Conservation (phyloP, 2,329 filamentous ascomycete genomes). For the Hypocreales sp. region DNA sequence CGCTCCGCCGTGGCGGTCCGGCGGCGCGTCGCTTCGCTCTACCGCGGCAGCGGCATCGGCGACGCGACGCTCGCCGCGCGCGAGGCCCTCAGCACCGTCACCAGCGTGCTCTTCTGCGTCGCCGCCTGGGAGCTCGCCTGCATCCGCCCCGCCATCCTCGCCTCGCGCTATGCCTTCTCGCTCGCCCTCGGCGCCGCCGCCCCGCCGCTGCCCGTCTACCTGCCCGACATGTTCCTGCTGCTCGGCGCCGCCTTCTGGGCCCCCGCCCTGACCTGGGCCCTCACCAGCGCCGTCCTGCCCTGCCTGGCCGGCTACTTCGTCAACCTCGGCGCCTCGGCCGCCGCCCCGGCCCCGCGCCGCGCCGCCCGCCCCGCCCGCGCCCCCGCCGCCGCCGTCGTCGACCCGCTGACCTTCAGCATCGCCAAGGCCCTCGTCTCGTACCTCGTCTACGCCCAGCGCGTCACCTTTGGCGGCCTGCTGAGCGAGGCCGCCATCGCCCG, state of each 20-base stretch:
- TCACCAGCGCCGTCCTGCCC: slow-evolving; percentile 58
- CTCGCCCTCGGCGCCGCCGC: slow-evolving; percentile 52
- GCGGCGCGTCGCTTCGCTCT: slow-evolving; percentile 46
- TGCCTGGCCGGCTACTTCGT: slow-evolving; percentile 70
- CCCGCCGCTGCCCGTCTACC: slow-evolving; percentile 42
- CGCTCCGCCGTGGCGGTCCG: slow-evolving; percentile 51
- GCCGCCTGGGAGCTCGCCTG: slow-evolving; percentile 54
- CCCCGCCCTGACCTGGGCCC: slow-evolving; percentile 59
- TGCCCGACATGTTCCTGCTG: slow-evolving; percentile 71
- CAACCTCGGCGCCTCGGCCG: slow-evolving; percentile 57
- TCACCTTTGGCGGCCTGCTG: slow-evolving; percentile 46
- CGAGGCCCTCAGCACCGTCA: slow-evolving; percentile 55
- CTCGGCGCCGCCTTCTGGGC: slow-evolving; percentile 72
- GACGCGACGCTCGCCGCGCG: slow-evolving; percentile 51
- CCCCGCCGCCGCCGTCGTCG: slow-evolving; percentile 45
- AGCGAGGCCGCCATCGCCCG: slow-evolving; percentile 41
- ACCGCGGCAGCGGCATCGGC: slow-evolving; percentile 49
- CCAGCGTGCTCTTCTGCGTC: slow-evolving; percentile 53
- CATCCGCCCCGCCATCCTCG: slow-evolving; percentile 55
- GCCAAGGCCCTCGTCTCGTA: slow-evolving; percentile 71
- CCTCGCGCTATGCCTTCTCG: slow-evolving; percentile 57
- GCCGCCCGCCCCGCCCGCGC: slow-evolving; percentile 20
- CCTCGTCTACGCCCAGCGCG: slow-evolving; percentile 59
- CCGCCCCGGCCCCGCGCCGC: slow-evolving; percentile 23
- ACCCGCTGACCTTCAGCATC: slow-evolving; percentile 83